These are phyloP conservation scores for Hordeum marinum DNA, from an alignment of 176 grass and related monocot species.

Conservation along the genomic window DNA sequence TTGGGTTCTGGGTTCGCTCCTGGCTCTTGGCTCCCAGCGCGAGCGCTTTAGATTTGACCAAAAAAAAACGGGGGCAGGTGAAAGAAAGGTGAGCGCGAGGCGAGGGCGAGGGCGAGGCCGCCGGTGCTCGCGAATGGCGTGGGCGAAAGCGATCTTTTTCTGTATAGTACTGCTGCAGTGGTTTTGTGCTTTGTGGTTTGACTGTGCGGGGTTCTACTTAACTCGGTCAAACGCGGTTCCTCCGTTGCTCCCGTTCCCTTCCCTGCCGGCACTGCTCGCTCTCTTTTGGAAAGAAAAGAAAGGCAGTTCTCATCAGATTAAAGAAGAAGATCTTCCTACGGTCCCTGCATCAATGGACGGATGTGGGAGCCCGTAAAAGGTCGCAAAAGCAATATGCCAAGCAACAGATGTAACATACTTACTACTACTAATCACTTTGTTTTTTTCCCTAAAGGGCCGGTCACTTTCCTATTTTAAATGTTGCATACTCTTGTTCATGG, in stretches of 20 bases:
- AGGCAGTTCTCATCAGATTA: no score
- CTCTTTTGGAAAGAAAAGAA: no score
- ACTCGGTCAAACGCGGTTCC: not conserved
- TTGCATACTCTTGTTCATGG: not conserved
- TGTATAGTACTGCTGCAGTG: not conserved
- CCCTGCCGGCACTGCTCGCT: no score
- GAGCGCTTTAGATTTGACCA: slow-evolving; percentile 27
- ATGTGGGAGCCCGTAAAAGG: no score
- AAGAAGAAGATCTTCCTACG: no score
- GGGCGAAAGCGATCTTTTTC: not conserved
- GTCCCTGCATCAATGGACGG: no score
- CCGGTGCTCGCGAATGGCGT: not conserved
- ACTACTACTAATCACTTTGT: no score
- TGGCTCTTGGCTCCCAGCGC: slow-evolving; percentile 11
- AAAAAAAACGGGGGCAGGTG: slow-evolving; percentile 36
- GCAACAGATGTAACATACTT: no score
- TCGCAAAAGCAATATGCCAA: no score
- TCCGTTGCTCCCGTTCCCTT: not conserved
- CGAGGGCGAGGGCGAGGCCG: not conserved
- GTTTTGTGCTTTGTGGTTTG: not conserved
- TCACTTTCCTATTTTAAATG: not conserved
- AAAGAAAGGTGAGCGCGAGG: not conserved
- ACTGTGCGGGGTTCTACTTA: not conserved
- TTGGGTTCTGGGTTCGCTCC: slow-evolving; percentile 11
- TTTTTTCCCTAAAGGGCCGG: not conserved